Evolutionary conservation across 2,329 filamentous ascomycete species (phyloP).

Genomic region (Botrytis pseudocinerea): DNA sequence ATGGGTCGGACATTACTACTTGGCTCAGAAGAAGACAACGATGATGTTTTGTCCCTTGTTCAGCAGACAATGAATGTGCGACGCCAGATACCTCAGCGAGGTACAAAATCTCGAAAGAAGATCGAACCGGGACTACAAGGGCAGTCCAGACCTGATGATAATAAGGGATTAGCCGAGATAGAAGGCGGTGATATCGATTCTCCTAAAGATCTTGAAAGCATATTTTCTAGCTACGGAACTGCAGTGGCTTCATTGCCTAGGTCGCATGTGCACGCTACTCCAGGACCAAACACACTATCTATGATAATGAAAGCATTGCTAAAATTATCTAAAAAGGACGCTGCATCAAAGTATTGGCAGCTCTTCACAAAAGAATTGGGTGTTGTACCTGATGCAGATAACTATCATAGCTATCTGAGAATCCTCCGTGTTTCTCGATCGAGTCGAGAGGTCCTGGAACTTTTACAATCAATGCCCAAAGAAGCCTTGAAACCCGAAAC

Average conservation of each 20-base stretch:
- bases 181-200: neutral
- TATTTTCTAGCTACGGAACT: constrained; percentile 5
- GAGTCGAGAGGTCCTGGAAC: constrained; percentile 59
- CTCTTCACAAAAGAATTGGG: constrained; percentile 60
- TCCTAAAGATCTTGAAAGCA: neutral
- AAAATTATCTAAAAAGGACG: constrained; percentile 58
- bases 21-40: constrained; percentile 62
- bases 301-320: constrained; percentile 66
- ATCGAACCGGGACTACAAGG: constrained; percentile 22
- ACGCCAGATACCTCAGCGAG: constrained; percentile 43
- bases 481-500: constrained; percentile 51
- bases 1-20: constrained; percentile 79
- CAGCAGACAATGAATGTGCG: constrained; percentile 79
- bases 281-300: constrained; percentile 62
- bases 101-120: constrained; percentile 6
- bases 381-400: constrained; percentile 71
- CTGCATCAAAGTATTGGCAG: constrained; percentile 78
- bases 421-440: constrained; percentile 65
- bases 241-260: constrained; percentile 9
- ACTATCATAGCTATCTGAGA: constrained; percentile 68
- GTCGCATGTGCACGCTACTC: constrained; percentile 44
- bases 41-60: constrained; percentile 73
- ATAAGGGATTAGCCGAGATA: neutral
- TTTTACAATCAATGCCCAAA: constrained; percentile 58
- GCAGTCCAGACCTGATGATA: neutral